A percentile compares a stretch with the other conserved stretches of the same genome.
Conservation (phyloP, 1,139 yeast genomes). For the Schizosaccharomyces versatilis region DNA sequence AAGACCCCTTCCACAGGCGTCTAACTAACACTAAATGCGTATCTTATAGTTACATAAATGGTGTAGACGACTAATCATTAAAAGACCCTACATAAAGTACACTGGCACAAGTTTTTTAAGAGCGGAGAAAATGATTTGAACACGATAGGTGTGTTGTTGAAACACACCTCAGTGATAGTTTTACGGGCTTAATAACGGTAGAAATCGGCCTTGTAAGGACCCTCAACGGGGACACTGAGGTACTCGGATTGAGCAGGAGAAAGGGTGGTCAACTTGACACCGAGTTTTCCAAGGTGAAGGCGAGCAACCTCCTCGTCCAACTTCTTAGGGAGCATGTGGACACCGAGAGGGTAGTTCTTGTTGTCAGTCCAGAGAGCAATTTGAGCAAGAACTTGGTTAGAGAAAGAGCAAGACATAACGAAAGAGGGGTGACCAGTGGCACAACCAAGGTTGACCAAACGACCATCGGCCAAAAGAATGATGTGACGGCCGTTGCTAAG, state of each 20-base stretch:
- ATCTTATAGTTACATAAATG: too few species aligned
- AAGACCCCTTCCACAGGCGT: too few species aligned
- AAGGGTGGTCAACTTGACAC: constrained; percentile 68
- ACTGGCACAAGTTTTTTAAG: too few species aligned
- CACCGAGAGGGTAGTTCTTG: constrained; percentile 69
- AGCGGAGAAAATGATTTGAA: too few species aligned
- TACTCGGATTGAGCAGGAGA: constrained; percentile 74
- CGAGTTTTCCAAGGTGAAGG: constrained; percentile 88
- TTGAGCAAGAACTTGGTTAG: constrained; percentile 98
- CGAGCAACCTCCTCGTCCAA: constrained; percentile 98
- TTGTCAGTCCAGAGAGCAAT: constrained; percentile 89
- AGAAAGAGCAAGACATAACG: constrained; percentile 99
- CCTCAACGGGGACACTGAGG: constrained; percentile 79
- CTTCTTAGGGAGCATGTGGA: constrained; percentile 92
- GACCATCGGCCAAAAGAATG: constrained; percentile 95
- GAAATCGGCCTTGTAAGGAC: constrained; percentile 97
- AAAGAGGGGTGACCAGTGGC: constrained; percentile 99
- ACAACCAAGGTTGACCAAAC: constrained; percentile 98
- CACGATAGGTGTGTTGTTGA: too few species aligned
- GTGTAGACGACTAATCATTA: too few species aligned
- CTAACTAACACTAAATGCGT: too few species aligned
- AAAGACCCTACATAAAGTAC: too few species aligned
- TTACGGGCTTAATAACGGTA: constrained; percentile 62
- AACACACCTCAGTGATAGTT: background rate
- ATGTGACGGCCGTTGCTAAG: constrained; percentile 79